Conservation (phyloP, 1,284 basidiomycete species). For the Cutaneotrichosporon mucoides region DNA sequence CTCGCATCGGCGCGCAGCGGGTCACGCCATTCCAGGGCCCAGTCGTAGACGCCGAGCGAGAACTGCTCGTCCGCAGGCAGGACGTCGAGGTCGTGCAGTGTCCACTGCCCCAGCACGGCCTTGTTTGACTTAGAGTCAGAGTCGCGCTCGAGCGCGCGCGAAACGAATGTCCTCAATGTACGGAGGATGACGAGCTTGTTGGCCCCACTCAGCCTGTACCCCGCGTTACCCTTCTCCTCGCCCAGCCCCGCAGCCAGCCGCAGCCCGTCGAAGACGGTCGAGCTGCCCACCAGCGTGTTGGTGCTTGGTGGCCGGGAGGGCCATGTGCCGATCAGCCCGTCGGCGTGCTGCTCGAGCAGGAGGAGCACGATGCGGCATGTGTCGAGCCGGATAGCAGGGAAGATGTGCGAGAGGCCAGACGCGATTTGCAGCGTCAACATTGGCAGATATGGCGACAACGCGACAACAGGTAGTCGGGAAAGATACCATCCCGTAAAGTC, state of each 20-base stretch:
- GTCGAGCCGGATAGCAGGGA: slow-evolving; percentile 87
- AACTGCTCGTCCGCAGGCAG: slow-evolving; percentile 15
- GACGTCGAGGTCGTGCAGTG: slow-evolving; percentile 7
- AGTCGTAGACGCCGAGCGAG: slow-evolving; percentile 5
- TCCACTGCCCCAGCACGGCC: slow-evolving; percentile 8
- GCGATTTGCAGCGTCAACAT: slow-evolving; percentile 76
- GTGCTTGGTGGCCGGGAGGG: slow-evolving; percentile 28
- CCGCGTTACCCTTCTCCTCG: slow-evolving; percentile 39
- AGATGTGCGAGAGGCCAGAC: slow-evolving; percentile 91
- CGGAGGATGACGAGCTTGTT: slow-evolving; percentile 40
- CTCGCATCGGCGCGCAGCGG: not conserved
- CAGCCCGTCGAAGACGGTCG: slow-evolving; percentile 45
- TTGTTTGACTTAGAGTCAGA: not conserved
- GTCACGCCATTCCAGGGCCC: slow-evolving; percentile 12
- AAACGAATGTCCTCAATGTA: slow-evolving; percentile 40
- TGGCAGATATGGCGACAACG: slow-evolving; percentile 66
- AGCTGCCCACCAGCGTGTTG: not conserved
- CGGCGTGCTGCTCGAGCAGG: slow-evolving; percentile 68
- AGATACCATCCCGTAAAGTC: slow-evolving; percentile 64
- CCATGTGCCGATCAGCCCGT: slow-evolving; percentile 67
- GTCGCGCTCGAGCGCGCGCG: slow-evolving; percentile 18
- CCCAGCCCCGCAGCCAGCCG: slow-evolving; percentile 44
- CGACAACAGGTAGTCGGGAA: slow-evolving; percentile 56
- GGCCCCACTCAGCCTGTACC: slow-evolving; percentile 29
- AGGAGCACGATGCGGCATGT: slow-evolving; percentile 77